phyloP scores from a whole-genome alignment of 164 flowering plant genomes.

The Aristolochia californica region DNA sequence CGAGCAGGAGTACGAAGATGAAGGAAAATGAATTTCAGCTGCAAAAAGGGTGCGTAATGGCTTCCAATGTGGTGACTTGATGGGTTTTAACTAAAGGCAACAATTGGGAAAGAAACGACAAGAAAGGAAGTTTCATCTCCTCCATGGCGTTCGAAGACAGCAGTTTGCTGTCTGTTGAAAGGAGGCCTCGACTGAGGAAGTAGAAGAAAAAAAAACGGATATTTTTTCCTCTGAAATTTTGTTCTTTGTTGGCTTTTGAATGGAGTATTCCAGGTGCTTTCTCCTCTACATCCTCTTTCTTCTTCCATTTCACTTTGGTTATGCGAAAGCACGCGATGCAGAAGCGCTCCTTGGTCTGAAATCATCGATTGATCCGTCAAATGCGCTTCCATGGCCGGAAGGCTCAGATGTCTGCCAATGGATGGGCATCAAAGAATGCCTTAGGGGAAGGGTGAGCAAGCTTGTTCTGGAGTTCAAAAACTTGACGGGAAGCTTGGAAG shows the following conservation, averaged over 20 bases:
- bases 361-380: conserved; percentile 31
- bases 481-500: conserved; percentile 45
- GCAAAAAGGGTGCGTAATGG: background rate
- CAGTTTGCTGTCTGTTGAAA: too few relatives aligned
- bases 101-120: conserved; percentile 1
- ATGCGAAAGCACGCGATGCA: conserved; percentile 31
- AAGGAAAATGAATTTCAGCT: too few relatives aligned
- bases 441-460: conserved; percentile 57
- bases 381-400: conserved; percentile 32
- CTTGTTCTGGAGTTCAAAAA: conserved; percentile 55
- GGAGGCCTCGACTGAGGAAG: background rate
- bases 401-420: conserved; percentile 41
- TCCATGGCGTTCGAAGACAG: background rate
- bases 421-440: conserved; percentile 65
- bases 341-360: conserved; percentile 40
- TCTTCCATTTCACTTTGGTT: conserved; percentile 2
- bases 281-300: conserved; percentile 5
- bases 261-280: conserved; percentile 7
- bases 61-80: background rate
- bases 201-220: background rate
- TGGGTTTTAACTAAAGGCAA: background rate
- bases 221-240: background rate
- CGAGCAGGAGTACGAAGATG: too few relatives aligned
- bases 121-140: background rate
- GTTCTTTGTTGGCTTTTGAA: background rate